Evolutionary conservation across 1,284 basidiomycete species (phyloP).

Genomic region (Cystobasidium sp.): DNA sequence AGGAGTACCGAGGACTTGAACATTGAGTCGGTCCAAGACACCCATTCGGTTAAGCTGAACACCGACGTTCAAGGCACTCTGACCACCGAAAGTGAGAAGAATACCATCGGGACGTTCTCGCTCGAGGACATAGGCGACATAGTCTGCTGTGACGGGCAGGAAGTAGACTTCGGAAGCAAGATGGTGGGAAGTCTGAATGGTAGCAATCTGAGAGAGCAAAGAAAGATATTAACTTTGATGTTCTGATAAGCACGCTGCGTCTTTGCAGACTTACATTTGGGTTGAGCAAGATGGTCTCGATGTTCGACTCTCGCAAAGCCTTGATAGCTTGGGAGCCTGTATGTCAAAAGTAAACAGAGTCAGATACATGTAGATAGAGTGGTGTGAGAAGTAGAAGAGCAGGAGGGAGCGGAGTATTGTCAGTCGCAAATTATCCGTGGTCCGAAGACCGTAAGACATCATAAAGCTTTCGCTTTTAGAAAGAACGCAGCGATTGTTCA

Average conservation of each 20-base stretch:
- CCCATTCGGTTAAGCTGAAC: constrained; percentile 98
- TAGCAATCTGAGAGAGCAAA: constrained; percentile 34
- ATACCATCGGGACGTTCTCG: constrained; percentile 98
- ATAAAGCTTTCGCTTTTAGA: constrained; percentile 33
- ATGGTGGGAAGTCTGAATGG: constrained; percentile 81
- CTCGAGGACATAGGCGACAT: constrained; percentile 97
- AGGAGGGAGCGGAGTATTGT: background rate
- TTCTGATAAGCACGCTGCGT: constrained; percentile 63
- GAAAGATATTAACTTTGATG: background rate
- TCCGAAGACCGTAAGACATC: constrained; percentile 34
- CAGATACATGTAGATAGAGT: background rate
- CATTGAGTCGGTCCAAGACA: constrained; percentile 88
- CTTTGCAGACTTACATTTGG: constrained; percentile 77
- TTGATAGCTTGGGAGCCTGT: constrained; percentile 91
- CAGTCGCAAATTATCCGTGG: constrained; percentile 41
- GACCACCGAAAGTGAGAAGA: constrained; percentile 96
- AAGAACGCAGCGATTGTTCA: constrained; percentile 44
- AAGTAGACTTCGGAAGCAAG: constrained; percentile 97
- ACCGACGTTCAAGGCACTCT: constrained; percentile 96
- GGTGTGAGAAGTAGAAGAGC: constrained; percentile 4
- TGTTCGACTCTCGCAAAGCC: constrained; percentile 92
- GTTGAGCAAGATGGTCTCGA: constrained; percentile 94
- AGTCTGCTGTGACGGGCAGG: constrained; percentile 93
- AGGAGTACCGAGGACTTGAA: constrained; percentile 93
- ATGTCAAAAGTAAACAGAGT: too few species aligned